phyloP scores from a whole-genome alignment of 768 basidiomycete genomes.

The Suillus placidus region DNA sequence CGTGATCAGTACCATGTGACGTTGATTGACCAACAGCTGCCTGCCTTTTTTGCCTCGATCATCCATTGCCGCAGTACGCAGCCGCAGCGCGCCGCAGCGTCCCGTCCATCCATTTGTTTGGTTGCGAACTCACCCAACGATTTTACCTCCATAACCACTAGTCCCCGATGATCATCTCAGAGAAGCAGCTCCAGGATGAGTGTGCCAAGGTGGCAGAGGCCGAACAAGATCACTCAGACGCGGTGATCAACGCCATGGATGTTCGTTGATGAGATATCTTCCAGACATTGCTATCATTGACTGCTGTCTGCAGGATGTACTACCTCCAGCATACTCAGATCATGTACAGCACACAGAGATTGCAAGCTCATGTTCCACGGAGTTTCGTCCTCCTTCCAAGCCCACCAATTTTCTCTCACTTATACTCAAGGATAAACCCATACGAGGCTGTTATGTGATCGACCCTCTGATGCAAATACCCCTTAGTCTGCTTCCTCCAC shows the following conservation, averaged over 20 bases:
- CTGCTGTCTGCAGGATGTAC: neutral
- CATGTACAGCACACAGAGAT: neutral
- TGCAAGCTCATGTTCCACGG: neutral
- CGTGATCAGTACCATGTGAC: neutral
- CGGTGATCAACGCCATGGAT: neutral
- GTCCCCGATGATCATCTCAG: slow-evolving; percentile 7
- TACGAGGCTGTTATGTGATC: slow-evolving; percentile 20
- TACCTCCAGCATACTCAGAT: slow-evolving; percentile 15
- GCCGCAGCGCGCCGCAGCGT: slow-evolving; percentile 5
- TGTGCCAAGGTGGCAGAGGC: neutral
- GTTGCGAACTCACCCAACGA: neutral
- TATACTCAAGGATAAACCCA: slow-evolving; percentile 7
- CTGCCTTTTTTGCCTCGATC: neutral
- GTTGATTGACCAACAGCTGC: neutral
- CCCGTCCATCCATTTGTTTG: neutral
- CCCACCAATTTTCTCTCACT: slow-evolving; percentile 19
- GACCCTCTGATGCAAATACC: slow-evolving; percentile 21
- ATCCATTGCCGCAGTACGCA: neutral
- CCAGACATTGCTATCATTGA: neutral
- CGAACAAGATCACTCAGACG: neutral
- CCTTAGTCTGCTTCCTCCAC: slow-evolving; percentile 15
- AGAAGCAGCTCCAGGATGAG: slow-evolving; percentile 6
- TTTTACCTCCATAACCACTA: neutral
- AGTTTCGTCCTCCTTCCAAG: slow-evolving; percentile 1
- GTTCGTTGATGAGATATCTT: neutral